Conservation (phyloP, 139 green algal species). For the Tetratostichococcus sp. region DNA sequence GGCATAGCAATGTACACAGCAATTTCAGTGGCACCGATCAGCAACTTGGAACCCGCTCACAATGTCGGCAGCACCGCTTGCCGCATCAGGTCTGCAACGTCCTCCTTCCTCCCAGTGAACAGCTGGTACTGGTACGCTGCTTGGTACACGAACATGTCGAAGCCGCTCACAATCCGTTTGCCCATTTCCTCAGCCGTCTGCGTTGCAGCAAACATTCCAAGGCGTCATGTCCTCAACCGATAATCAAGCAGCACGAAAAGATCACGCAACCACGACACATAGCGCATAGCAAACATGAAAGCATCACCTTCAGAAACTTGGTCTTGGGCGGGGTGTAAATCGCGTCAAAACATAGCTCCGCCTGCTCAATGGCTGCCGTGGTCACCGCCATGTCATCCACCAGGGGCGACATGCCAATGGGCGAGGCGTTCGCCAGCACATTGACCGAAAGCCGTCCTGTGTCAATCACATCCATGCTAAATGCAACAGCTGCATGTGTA, state of each 20-base stretch:
- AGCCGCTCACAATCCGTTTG: conserved; percentile 50
- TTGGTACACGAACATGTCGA: conserved; percentile 97
- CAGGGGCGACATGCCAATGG: conserved; percentile 85
- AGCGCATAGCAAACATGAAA: no score
- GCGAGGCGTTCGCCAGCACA: conserved; percentile 92
- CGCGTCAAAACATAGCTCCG: conserved; percentile 90
- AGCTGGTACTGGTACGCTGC: conserved; percentile 88
- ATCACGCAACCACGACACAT: no score
- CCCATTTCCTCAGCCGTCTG: conserved; percentile 30
- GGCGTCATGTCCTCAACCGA: no score
- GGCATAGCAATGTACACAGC: no score
- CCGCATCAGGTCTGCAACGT: conserved; percentile 52
- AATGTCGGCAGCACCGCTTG: conserved; percentile 34
- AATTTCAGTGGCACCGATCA: no score
- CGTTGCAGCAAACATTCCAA: neutral
- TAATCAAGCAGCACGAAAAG: no score
- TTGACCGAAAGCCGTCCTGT: conserved; percentile 47
- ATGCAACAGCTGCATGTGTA: neutral
- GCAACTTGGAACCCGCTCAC: neutral
- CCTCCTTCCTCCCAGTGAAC: conserved; percentile 53
- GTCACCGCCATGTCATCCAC: conserved; percentile 69
- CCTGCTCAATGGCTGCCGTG: conserved; percentile 22
- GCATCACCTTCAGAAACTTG: conserved; percentile 57
- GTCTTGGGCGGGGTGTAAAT: conserved; percentile 95
- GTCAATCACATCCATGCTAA: neutral